Conservation (phyloP, 306 rosid species). For the Dryas drummondii region DNA sequence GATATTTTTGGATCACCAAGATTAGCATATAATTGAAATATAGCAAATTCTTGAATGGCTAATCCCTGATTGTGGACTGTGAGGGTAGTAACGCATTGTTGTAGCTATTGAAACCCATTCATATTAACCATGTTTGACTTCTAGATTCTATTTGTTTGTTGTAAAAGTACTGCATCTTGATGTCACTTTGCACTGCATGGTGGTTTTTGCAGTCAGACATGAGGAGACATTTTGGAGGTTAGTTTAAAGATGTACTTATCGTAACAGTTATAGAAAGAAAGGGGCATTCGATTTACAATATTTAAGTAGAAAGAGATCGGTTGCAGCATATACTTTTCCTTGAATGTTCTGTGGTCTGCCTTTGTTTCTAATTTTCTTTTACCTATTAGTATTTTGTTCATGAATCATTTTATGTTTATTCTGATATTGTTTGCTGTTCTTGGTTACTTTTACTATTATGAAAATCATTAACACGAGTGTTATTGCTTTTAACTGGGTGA, state of each 20-base stretch:
- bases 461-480: too few relatives aligned
- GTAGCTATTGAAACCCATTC: not conserved
- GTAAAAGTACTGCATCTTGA: conserved; percentile 16
- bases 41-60: not conserved
- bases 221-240: conserved; percentile 28
- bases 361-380: not conserved
- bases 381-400: not conserved
- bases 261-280: not conserved
- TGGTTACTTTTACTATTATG: not conserved
- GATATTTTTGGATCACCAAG: not conserved
- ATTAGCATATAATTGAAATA: not conserved
- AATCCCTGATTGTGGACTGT: conserved; percentile 15
- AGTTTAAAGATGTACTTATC: conserved; percentile 23
- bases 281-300: not conserved
- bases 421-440: not conserved
- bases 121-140: conserved; percentile 4
- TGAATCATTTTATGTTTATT: conserved; percentile 7
- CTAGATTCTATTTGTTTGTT: conserved; percentile 18
- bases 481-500: not conserved
- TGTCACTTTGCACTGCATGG: conserved; percentile 28
- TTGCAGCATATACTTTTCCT: not conserved
- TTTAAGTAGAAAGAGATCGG: not conserved
- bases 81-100: not conserved
- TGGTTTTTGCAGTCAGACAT: conserved; percentile 29
- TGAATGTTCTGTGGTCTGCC: conserved; percentile 10